These are phyloP conservation scores for Chondrostereum purpureum DNA, from an alignment of 1,284 basidiomycete species.

Conservation along the genomic window DNA sequence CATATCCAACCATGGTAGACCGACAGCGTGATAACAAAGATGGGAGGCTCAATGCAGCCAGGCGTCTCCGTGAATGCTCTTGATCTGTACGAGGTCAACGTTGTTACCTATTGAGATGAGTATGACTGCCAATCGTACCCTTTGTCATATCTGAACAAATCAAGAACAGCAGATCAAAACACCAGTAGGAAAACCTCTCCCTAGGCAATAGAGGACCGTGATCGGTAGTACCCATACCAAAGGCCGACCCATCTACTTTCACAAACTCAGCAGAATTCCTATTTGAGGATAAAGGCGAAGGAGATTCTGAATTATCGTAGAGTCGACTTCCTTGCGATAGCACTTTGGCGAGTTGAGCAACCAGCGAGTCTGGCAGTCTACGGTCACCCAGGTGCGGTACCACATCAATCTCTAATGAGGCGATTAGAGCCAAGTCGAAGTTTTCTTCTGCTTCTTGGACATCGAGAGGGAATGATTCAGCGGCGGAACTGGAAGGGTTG, in stretches of 20 bases:
- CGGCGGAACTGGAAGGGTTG: constrained; percentile 36
- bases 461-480: constrained; percentile 51
- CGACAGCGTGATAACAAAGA: constrained; percentile 71
- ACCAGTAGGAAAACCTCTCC: constrained; percentile 92
- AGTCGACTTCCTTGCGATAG: constrained; percentile 74
- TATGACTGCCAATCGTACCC: constrained; percentile 37
- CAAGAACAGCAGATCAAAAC: constrained; percentile 83
- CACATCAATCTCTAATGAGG: constrained; percentile 73
- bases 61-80: constrained; percentile 49
- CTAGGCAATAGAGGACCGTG: constrained; percentile 52
- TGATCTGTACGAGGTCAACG: constrained; percentile 37
- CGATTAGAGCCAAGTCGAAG: constrained; percentile 81
- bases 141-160: constrained; percentile 61
- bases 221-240: constrained; percentile 56
- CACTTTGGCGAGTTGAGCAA: constrained; percentile 64
- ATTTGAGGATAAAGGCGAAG: constrained; percentile 15
- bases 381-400: constrained; percentile 67
- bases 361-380: constrained; percentile 68
- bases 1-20: constrained; percentile 60
- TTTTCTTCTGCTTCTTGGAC: constrained; percentile 77
- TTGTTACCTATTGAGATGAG: constrained; percentile 2
- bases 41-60: constrained; percentile 67
- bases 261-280: constrained; percentile 11
- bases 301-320: constrained; percentile 35
- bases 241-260: constrained; percentile 24